Evolutionary conservation across 2,329 filamentous ascomycete genomes (phyloP).

Genomic region (Colletotrichum spinosum): DNA sequence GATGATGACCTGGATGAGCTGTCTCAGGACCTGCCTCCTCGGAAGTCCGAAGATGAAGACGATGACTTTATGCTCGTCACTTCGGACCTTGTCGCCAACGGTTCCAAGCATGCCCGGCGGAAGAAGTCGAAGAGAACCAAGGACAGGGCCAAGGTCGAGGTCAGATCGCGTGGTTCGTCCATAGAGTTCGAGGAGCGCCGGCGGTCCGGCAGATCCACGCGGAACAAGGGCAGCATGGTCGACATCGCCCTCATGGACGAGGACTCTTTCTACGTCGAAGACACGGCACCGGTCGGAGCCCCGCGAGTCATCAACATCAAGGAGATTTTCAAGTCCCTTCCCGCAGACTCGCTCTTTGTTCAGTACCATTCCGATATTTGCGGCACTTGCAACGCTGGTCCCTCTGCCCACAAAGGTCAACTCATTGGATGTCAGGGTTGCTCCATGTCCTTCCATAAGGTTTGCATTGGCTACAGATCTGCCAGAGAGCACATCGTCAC

Average conservation of each 20-base stretch:
- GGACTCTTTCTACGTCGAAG: conserved; percentile 64
- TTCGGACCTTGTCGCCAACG: conserved; percentile 48
- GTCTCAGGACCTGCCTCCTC: conserved; percentile 42
- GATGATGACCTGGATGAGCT: conserved; percentile 46
- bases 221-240: conserved; percentile 56
- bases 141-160: conserved; percentile 23
- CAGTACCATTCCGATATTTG: conserved; percentile 77
- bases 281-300: conserved; percentile 55
- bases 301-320: conserved; percentile 73
- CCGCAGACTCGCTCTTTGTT: conserved; percentile 74
- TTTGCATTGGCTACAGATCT: conserved; percentile 80
- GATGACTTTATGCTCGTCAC: conserved; percentile 50
- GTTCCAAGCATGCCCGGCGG: conserved; percentile 29
- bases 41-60: conserved; percentile 47
- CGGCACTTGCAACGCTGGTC: conserved; percentile 73
- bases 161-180: conserved; percentile 51
- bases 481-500: conserved; percentile 88
- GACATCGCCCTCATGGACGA: conserved; percentile 70
- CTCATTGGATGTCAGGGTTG: conserved; percentile 94
- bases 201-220: conserved; percentile 61
- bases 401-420: conserved; percentile 70
- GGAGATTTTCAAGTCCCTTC: conserved; percentile 77
- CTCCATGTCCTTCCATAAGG: conserved; percentile 83
- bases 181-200: conserved; percentile 66
- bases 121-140: conserved; percentile 39